These are phyloP conservation scores for Tetrapyrgos nigripes DNA, from an alignment of 1,284 basidiomycete genomes.

Conservation along the genomic window DNA sequence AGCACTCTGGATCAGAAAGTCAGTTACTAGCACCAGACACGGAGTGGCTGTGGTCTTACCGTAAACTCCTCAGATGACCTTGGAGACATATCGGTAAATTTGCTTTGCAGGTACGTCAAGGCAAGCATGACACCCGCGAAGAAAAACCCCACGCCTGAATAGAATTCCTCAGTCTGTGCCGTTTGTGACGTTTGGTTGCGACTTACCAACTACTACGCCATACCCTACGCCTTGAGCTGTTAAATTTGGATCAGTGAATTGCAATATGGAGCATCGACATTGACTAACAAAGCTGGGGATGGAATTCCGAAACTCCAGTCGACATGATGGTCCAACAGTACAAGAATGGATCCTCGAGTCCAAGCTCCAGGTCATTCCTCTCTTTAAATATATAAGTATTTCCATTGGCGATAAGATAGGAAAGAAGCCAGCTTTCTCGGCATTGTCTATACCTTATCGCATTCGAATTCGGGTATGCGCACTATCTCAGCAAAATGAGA, in stretches of 20 bases:
- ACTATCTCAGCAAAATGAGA: too few relatives aligned
- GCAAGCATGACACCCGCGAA: constrained; percentile 54
- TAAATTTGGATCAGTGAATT: neutral
- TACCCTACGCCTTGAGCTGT: constrained; percentile 53
- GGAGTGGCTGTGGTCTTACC: constrained; percentile 27
- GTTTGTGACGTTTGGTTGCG: neutral
- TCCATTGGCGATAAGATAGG: constrained; percentile 2
- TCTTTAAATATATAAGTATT: neutral
- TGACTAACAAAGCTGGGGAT: constrained; percentile 3
- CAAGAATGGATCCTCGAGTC: neutral
- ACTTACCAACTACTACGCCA: constrained; percentile 54
- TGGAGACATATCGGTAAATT: constrained; percentile 53
- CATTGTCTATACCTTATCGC: too few relatives aligned
- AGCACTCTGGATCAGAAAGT: constrained; percentile 38
- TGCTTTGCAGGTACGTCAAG: constrained; percentile 51
- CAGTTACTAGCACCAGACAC: neutral
- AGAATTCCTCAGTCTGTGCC: neutral
- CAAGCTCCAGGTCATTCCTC: neutral
- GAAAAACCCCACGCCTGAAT: constrained; percentile 55
- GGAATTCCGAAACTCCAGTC: constrained; percentile 9
- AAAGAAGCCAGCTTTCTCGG: neutral
- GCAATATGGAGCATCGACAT: neutral
- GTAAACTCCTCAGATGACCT: constrained; percentile 63
- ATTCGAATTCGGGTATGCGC: too few relatives aligned
- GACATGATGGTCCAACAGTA: neutral